phyloP scores from a whole-genome alignment of 768 basidiomycete genomes.

The Leccinellum luteum region DNA sequence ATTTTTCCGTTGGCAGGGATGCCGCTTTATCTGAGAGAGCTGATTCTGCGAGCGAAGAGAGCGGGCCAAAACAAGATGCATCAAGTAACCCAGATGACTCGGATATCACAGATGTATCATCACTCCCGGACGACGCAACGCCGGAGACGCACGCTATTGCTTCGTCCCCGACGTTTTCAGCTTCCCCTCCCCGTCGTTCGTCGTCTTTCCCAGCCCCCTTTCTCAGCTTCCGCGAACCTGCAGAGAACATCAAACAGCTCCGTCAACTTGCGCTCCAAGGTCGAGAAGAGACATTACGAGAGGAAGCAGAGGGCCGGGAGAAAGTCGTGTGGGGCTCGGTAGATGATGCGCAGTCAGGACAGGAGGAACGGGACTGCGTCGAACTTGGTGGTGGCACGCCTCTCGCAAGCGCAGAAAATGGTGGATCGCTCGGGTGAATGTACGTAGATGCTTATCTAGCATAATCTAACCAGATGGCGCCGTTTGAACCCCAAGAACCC shows the following conservation, averaged over 20 bases:
- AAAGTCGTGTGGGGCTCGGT: constrained; percentile 42
- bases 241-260: constrained; percentile 35
- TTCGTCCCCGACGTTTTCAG: not conserved
- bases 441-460: not conserved
- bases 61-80: not conserved
- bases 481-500: too few relatives aligned
- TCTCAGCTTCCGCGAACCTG: constrained; percentile 36
- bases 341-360: not conserved
- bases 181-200: not conserved
- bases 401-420: not conserved
- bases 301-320: constrained; percentile 41
- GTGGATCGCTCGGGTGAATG: not conserved
- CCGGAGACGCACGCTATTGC: not conserved
- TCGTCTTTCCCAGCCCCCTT: constrained; percentile 15
- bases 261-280: constrained; percentile 50
- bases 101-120: not conserved
- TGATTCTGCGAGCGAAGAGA: not conserved
- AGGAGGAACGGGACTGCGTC: not conserved
- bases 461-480: not conserved
- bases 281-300: constrained; percentile 36
- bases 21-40: not conserved
- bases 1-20: not conserved
- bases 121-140: not conserved
- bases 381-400: not conserved
- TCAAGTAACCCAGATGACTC: not conserved